Evolutionary conservation across 2,329 filamentous ascomycete species (phyloP).

Genomic region (Penicillium sp.): DNA sequence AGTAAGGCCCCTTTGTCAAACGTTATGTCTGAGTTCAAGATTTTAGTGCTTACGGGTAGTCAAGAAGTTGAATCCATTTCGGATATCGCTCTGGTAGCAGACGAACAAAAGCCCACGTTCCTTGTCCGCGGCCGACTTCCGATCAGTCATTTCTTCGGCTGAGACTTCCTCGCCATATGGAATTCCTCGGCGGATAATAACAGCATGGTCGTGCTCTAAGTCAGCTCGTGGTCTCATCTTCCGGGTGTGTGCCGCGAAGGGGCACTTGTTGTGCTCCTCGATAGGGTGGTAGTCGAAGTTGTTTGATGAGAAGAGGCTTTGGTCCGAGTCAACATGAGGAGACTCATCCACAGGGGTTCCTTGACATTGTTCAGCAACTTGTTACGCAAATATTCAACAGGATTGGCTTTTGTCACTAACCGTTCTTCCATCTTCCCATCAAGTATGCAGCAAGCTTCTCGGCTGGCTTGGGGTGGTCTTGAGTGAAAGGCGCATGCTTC

Average conservation of each 20-base stretch:
- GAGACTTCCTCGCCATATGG: slow-evolving; percentile 44
- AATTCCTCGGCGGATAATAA: slow-evolving; percentile 50
- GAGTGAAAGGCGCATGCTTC: slow-evolving; percentile 16
- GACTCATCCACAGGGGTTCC: slow-evolving; percentile 39
- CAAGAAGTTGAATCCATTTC: slow-evolving; percentile 40
- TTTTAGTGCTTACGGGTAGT: slow-evolving; percentile 20
- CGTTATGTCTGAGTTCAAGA: not conserved
- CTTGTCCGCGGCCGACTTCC: slow-evolving; percentile 21
- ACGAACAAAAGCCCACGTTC: slow-evolving; percentile 50
- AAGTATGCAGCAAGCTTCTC: slow-evolving; percentile 45
- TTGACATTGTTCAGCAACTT: slow-evolving; percentile 7
- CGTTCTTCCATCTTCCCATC: slow-evolving; percentile 48
- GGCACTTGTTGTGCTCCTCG: slow-evolving; percentile 40
- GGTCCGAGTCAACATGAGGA: slow-evolving; percentile 33
- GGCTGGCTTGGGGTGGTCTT: slow-evolving; percentile 16
- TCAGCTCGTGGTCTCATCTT: slow-evolving; percentile 50
- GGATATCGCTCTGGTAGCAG: slow-evolving; percentile 48
- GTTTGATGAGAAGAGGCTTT: slow-evolving; percentile 37
- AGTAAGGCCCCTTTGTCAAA: not conserved
- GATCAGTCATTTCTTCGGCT: slow-evolving; percentile 34
- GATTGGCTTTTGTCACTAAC: slow-evolving; percentile 9
- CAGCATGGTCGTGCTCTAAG: slow-evolving; percentile 27
- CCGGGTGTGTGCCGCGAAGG: slow-evolving; percentile 50
- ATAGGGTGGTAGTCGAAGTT: slow-evolving; percentile 40
- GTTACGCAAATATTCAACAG: not conserved